A percentile compares a stretch with the other conserved stretches of the same genome.
Evolutionary conservation across 163 green algal species (phyloP).

Genomic region (Chlamydomonas reinhardtii): DNA sequence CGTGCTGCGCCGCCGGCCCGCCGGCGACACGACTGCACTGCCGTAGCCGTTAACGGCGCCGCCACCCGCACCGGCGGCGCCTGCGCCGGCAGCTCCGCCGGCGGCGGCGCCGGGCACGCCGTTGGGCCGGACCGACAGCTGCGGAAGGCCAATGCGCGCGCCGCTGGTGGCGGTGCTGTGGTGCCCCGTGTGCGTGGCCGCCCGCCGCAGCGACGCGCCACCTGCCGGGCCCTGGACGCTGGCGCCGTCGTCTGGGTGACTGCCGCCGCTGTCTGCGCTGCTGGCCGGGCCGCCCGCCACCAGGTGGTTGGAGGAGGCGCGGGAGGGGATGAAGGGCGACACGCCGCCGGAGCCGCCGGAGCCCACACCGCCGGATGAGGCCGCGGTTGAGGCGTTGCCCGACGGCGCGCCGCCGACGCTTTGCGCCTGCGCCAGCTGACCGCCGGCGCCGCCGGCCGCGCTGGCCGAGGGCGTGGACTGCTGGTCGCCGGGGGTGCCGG

Average conservation of each 20-base stretch:
- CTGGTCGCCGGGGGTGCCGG: conserved; percentile 9
- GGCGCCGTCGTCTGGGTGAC: background rate
- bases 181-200: conserved; percentile 4
- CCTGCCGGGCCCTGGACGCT: too few relatives aligned
- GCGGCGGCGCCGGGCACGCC: background rate
- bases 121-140: conserved; percentile 14
- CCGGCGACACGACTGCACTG: conserved; percentile 31
- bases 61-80: background rate
- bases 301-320: conserved; percentile 40
- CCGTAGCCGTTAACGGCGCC: conserved; percentile 4
- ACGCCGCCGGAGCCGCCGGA: conserved; percentile 7
- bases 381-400: background rate
- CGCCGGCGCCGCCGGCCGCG: background rate
- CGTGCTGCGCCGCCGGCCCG: background rate
- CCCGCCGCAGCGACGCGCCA: conserved; percentile 5
- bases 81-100: background rate
- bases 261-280: background rate
- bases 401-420: conserved; percentile 20
- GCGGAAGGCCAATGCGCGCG: conserved; percentile 33
- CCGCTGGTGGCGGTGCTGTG: background rate
- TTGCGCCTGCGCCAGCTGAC: background rate
- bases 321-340: conserved; percentile 30
- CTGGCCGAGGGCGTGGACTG: background rate
- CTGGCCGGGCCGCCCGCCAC: conserved; percentile 1
- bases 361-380: background rate